phyloP scores from a whole-genome alignment of 1,139 yeast species.

The Groenewaldozyma auringiensis region DNA sequence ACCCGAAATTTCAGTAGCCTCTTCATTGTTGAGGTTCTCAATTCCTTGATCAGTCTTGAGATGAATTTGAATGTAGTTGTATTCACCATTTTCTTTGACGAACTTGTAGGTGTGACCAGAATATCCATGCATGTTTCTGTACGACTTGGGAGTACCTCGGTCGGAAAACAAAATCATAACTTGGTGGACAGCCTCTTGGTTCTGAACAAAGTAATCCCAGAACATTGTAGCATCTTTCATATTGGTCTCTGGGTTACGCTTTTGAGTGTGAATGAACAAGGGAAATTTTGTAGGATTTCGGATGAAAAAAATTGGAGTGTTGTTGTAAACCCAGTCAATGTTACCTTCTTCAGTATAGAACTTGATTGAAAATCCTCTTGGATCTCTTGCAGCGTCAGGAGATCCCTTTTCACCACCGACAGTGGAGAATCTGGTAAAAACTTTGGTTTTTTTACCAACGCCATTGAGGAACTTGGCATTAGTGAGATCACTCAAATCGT shows the following conservation, averaged over 20 bases:
- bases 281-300: slow-evolving; percentile 87
- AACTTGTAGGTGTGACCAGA: slow-evolving; percentile 74
- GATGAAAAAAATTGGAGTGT: slow-evolving; percentile 81
- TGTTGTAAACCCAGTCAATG: slow-evolving; percentile 82
- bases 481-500: slow-evolving; percentile 69
- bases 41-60: slow-evolving; percentile 55
- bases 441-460: slow-evolving; percentile 67
- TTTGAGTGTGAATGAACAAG: slow-evolving; percentile 82
- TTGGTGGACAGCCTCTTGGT: slow-evolving; percentile 59
- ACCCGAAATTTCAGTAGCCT: slow-evolving; percentile 50
- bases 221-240: slow-evolving; percentile 62
- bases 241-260: slow-evolving; percentile 78
- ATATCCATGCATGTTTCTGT: slow-evolving; percentile 64
- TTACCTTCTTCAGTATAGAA: slow-evolving; percentile 84
- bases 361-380: slow-evolving; percentile 80
- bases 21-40: slow-evolving; percentile 47
- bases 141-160: slow-evolving; percentile 64
- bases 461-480: slow-evolving; percentile 58
- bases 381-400: slow-evolving; percentile 83
- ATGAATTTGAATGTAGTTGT: slow-evolving; percentile 63
- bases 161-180: slow-evolving; percentile 57
- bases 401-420: slow-evolving; percentile 86
- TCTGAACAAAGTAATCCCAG: slow-evolving; percentile 63
- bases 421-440: slow-evolving; percentile 74
- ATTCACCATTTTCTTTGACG: slow-evolving; percentile 54